Conservation (phyloP, 1,284 basidiomycete genomes). For the Fereydounia khargensis region DNA sequence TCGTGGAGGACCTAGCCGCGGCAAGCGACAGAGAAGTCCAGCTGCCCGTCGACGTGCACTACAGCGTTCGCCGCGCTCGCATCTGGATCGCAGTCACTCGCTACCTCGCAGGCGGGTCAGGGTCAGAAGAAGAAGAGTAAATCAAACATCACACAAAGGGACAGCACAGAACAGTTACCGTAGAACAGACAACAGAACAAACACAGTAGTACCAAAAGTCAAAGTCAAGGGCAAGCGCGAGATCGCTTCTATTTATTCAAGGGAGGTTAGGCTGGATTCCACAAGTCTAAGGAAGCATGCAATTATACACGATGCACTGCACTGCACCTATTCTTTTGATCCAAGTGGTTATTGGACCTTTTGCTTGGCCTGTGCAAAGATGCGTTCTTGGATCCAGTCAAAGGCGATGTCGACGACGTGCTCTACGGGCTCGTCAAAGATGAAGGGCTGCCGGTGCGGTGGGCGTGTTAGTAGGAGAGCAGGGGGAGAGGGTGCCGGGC, state of each 20-base stretch:
- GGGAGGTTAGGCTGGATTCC: no score
- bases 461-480: slow-evolving; percentile 60
- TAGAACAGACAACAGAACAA: no score
- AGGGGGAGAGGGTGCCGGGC: no score
- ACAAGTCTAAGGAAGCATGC: background rate
- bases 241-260: no score
- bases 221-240: no score
- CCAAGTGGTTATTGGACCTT: slow-evolving; percentile 20
- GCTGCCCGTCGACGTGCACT: slow-evolving; percentile 9
- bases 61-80: slow-evolving; percentile 7
- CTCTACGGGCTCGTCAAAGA: slow-evolving; percentile 60
- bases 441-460: slow-evolving; percentile 31
- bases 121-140: no score
- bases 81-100: slow-evolving; percentile 5
- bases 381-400: slow-evolving; percentile 58
- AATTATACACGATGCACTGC: background rate
- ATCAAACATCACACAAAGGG: no score
- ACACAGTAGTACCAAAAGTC: no score
- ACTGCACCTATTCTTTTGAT: background rate
- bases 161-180: no score
- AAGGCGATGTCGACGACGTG: slow-evolving; percentile 60
- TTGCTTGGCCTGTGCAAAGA: slow-evolving; percentile 24
- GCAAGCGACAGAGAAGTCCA: slow-evolving; percentile 8
- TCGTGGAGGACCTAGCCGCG: slow-evolving; percentile 4
- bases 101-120: no score